Percentiles rank a stretch among this genome's conserved stretches.
phyloP scores from a whole-genome alignment of 1,284 basidiomycete genomes.

The Rhodotorula mucilaginosa region DNA sequence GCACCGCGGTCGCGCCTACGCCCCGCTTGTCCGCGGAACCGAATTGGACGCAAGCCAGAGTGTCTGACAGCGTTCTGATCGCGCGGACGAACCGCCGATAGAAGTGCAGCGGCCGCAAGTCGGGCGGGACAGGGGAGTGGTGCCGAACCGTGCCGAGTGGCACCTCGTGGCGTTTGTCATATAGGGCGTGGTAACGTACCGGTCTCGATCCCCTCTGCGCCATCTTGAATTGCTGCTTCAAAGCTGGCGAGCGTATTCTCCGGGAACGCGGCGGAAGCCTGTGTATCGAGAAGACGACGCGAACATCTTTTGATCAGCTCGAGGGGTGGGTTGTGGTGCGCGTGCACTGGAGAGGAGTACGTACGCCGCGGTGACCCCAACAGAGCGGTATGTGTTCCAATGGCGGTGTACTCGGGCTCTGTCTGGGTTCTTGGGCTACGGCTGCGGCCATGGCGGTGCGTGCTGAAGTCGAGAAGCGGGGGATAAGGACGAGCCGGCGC shows the following conservation, averaged over 20 bases:
- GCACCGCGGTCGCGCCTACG: no score
- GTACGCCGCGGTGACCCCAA: conserved; percentile 91
- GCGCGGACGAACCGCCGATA: not conserved
- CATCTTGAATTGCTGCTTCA: conserved; percentile 85
- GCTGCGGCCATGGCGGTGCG: not conserved
- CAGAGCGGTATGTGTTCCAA: conserved; percentile 60
- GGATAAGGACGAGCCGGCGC: not conserved
- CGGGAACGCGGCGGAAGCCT: conserved; percentile 79
- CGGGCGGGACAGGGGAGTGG: no score
- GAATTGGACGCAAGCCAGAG: not conserved
- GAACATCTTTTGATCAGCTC: not conserved
- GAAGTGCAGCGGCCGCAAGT: not conserved
- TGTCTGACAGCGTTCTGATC: not conserved
- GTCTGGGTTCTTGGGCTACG: not conserved
- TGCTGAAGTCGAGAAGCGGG: not conserved
- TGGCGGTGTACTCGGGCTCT: not conserved
- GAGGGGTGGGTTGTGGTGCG: conserved; percentile 14
- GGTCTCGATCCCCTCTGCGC: conserved; percentile 92
- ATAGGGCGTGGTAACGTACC: conserved; percentile 47
- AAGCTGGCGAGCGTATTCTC: conserved; percentile 60
- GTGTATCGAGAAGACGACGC: conserved; percentile 7
- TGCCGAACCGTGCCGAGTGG: no score
- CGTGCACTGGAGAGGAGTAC: conserved; percentile 47
- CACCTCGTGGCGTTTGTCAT: no score
- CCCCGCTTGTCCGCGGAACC: no score